Evolutionary conservation across 2,329 filamentous ascomycete species (phyloP), one percentile per base, ranked within the genome.

Genomic region (Aspergillus ochraceus): DNA sequence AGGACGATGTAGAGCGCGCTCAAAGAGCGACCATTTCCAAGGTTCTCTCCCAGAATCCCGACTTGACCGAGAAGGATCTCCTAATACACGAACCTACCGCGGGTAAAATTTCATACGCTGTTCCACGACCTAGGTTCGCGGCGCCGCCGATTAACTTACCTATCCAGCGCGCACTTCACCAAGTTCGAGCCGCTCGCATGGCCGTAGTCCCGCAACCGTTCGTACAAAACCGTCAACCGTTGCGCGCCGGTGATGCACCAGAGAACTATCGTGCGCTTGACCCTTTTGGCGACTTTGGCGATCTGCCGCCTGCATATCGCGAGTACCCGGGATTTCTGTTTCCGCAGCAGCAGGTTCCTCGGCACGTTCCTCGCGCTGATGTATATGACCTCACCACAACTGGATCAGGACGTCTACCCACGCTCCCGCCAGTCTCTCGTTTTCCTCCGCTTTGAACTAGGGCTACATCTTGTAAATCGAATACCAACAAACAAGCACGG

Each of bases 1-100:
- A 66, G 52, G 26, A 61, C 29, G 73, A 75, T 54, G 64, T 74
- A 6, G 62, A 71, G 32, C 51, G 64, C 46, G 74, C 74, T 5
- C 69, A 73, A 57, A 62, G 57, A 26, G 63, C 66, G 30, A 67
- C 73, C 9, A 72, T 76, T 53, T 50, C 63, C 8, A 64, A 68
- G 56, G 66, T 68, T 8, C 64, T 71, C 49, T 61, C 64, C 20
- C 61, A 69, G 19, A 66, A 74, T 51, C 65, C 67, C 19, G 57
- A 64, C 8, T 39, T 70, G 29, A 60, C 59, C 1, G 61, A 66
- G 32, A 61, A 66, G 14, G 63, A 67, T 17, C 58, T 70, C 46
- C 63, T 55, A 19, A 55, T 70, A n/a, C 6, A 54, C 4, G 14
- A 17, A 26, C 12, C 17, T 26, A 51, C 20, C 17, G n/a, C 17